These are phyloP conservation scores for Candida mesenterica DNA, from an alignment of 1,139 yeast species.

Conservation along the genomic window DNA sequence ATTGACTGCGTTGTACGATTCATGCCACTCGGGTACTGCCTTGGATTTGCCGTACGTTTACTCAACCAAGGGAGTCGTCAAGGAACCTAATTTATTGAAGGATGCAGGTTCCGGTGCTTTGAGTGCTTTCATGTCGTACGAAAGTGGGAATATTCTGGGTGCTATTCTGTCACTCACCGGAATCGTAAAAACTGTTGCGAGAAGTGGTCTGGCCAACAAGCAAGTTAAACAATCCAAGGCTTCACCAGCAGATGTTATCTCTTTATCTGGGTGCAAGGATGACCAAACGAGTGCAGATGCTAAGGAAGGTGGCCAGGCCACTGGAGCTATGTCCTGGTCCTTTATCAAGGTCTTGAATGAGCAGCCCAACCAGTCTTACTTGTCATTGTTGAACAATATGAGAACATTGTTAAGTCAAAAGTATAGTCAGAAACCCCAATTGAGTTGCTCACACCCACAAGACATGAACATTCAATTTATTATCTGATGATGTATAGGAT, in stretches of 20 bases:
- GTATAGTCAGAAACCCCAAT: constrained; percentile 87
- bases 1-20: constrained; percentile 84
- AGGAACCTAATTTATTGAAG: constrained; percentile 84
- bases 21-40: constrained; percentile 93
- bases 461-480: constrained; percentile 54
- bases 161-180: constrained; percentile 43
- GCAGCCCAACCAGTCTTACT: constrained; percentile 71
- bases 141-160: constrained; percentile 64
- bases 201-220: constrained; percentile 27
- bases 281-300: constrained; percentile 83
- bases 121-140: constrained; percentile 69
- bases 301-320: constrained; percentile 67
- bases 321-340: constrained; percentile 96
- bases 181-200: constrained; percentile 46
- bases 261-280: constrained; percentile 89
- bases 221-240: constrained; percentile 54
- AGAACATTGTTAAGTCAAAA: constrained; percentile 65
- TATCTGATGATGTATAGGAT: constrained; percentile 7
- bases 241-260: constrained; percentile 85
- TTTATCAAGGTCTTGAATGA: constrained; percentile 68
- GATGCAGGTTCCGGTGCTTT: constrained; percentile 81
- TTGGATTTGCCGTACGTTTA: constrained; percentile 86
- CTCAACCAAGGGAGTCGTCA: constrained; percentile 86
- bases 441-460: constrained; percentile 80
- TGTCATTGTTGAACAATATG: constrained; percentile 78